Evolutionary conservation across 805 yeast genomes (phyloP).

Genomic region (Pichia occidentalis): DNA sequence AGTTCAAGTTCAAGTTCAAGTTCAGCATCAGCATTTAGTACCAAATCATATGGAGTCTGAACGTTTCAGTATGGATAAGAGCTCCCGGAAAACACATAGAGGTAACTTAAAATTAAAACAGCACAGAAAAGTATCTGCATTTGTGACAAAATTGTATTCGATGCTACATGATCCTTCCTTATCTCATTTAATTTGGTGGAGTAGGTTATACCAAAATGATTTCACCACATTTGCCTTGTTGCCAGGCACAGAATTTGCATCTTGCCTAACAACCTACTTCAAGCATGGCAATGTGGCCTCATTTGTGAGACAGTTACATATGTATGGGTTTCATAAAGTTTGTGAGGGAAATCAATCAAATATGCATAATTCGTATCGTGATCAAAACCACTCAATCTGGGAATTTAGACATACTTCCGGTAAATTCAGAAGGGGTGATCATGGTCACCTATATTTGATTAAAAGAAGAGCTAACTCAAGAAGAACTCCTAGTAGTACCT

Average conservation of each 20-base stretch:
- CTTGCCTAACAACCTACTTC: constrained; percentile 63
- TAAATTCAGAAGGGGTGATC: constrained; percentile 43
- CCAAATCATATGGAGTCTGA: not conserved
- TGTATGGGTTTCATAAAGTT: constrained; percentile 92
- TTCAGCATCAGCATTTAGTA: no score
- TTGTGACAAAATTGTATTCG: constrained; percentile 56
- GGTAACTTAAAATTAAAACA: constrained; percentile 5
- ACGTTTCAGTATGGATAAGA: not conserved
- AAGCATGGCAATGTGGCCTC: constrained; percentile 92
- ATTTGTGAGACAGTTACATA: constrained; percentile 89
- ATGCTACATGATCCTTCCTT: constrained; percentile 55
- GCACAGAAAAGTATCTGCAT: constrained; percentile 45
- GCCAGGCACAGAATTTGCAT: constrained; percentile 59
- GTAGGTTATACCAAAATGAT: constrained; percentile 36
- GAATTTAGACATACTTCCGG: constrained; percentile 51
- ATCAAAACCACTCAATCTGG: constrained; percentile 36
- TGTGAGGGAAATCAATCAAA: constrained; percentile 34
- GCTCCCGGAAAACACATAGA: not conserved
- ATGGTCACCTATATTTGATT: constrained; percentile 37
- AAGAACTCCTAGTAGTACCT: constrained; percentile 1
- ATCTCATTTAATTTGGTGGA: constrained; percentile 58
- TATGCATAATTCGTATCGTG: constrained; percentile 1
- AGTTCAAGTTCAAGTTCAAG: not conserved
- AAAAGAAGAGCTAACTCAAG: constrained; percentile 33
- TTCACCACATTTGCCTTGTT: constrained; percentile 54